Conservation (phyloP, 1,139 yeast species). For the Suhomyces choctaworum region DNA sequence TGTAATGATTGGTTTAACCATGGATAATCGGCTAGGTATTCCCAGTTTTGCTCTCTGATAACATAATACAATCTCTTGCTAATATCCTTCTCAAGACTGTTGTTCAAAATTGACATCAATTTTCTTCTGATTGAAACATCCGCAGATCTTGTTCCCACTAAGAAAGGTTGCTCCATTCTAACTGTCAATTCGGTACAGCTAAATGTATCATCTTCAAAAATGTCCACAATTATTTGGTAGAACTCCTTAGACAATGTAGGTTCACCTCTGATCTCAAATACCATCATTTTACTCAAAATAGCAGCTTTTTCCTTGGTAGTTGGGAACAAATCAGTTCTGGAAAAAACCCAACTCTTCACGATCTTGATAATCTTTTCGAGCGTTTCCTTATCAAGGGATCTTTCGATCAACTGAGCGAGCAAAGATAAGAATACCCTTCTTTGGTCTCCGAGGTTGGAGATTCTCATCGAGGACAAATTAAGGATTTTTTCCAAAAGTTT, state of each 20-base stretch:
- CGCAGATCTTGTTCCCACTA: conserved; percentile 86
- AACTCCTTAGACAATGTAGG: conserved; percentile 76
- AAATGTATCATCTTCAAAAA: conserved; percentile 79
- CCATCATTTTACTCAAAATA: conserved; percentile 88
- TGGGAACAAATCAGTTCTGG: conserved; percentile 82
- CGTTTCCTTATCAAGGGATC: conserved; percentile 77
- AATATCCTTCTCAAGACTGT: conserved; percentile 77
- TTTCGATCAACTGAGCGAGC: conserved; percentile 85
- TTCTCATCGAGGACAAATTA: conserved; percentile 76
- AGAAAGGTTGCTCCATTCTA: conserved; percentile 94
- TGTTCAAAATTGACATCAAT: conserved; percentile 77
- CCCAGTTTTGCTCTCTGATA: conserved; percentile 95
- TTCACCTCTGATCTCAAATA: conserved; percentile 86
- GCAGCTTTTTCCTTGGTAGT: conserved; percentile 97
- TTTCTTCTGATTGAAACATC: conserved; percentile 75
- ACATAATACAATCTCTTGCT: conserved; percentile 81
- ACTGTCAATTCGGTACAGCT: conserved; percentile 89
- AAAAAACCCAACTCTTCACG: conserved; percentile 88
- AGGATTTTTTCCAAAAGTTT: conserved; percentile 73
- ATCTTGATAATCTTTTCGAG: conserved; percentile 74
- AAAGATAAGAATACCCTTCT: conserved; percentile 83
- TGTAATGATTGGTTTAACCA: conserved; percentile 96
- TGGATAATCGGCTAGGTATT: conserved; percentile 84
- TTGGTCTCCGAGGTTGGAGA: conserved; percentile 86
- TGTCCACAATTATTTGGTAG: conserved; percentile 82